These are phyloP conservation scores for Colletotrichum sp. DNA, from an alignment of 2,329 filamentous ascomycete genomes.

Conservation along the genomic window DNA sequence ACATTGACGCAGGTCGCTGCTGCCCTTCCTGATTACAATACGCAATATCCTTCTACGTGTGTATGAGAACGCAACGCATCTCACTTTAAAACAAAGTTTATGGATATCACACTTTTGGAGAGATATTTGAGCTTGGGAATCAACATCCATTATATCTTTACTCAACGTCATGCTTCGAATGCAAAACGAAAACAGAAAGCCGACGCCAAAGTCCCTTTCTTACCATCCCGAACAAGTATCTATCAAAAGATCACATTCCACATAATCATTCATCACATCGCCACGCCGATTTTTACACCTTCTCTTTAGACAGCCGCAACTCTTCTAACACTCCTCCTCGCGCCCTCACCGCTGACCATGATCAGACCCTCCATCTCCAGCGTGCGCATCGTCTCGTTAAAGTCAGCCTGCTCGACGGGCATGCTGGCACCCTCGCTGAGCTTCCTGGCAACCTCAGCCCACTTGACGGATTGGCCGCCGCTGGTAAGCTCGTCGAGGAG, in stretches of 20 bases:
- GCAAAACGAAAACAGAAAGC: neutral
- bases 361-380: conserved; percentile 87
- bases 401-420: conserved; percentile 78
- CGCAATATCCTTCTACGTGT: neutral
- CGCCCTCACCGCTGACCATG: conserved; percentile 83
- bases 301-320: conserved; percentile 59
- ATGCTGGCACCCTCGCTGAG: conserved; percentile 75
- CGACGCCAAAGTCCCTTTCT: conserved; percentile 10
- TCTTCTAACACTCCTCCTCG: conserved; percentile 80
- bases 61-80: neutral
- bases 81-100: neutral
- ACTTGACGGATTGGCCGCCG: conserved; percentile 71
- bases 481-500: conserved; percentile 83
- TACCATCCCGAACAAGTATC: conserved; percentile 50
- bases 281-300: neutral
- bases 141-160: neutral
- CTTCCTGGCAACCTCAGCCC: conserved; percentile 77
- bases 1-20: neutral
- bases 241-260: conserved; percentile 26
- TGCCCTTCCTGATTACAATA: neutral
- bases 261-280: conserved; percentile 3
- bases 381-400: conserved; percentile 78
- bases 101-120: neutral
- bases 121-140: neutral
- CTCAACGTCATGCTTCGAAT: neutral